A percentile compares a stretch with the other conserved stretches of the same genome.
Conservation (phyloP, 2,329 filamentous ascomycete genomes). For the Endothia cerciana region DNA sequence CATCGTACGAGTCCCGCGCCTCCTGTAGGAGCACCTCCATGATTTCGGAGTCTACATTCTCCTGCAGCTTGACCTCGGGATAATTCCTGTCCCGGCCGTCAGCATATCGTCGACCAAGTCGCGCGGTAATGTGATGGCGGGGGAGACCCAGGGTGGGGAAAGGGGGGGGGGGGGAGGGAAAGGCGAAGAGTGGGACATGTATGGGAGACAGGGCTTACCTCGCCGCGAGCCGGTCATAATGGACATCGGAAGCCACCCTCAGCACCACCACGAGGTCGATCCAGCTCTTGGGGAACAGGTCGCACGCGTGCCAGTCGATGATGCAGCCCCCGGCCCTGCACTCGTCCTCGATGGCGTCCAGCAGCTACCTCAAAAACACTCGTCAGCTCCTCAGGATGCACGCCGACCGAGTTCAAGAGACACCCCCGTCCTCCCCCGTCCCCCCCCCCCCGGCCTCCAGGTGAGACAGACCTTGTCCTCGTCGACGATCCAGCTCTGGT, state of each 20-base stretch:
- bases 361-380: constrained; percentile 61
- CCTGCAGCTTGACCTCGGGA: constrained; percentile 83
- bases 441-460: not conserved
- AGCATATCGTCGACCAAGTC: not conserved
- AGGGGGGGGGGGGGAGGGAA: not conserved
- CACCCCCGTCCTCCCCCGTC: no score
- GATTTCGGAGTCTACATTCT: constrained; percentile 96
- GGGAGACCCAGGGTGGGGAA: no score
- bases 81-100: constrained; percentile 64
- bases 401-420: no score
- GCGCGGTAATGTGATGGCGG: not conserved
- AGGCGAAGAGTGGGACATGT: not conserved
- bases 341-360: constrained; percentile 87
- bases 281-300: constrained; percentile 90
- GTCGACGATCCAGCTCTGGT: constrained; percentile 89
- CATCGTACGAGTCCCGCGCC: constrained; percentile 82
- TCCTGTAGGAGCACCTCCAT: constrained; percentile 94
- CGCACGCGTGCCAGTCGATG: constrained; percentile 98
- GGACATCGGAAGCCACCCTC: constrained; percentile 74
- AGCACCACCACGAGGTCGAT: constrained; percentile 94
- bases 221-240: constrained; percentile 82
- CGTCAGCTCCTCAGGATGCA: constrained; percentile 29
- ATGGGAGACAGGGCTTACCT: constrained; percentile 53
- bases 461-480: constrained; percentile 77
- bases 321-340: constrained; percentile 79